Evolutionary conservation across 768 basidiomycete species (phyloP).

Genomic region (Epithele typhae): DNA sequence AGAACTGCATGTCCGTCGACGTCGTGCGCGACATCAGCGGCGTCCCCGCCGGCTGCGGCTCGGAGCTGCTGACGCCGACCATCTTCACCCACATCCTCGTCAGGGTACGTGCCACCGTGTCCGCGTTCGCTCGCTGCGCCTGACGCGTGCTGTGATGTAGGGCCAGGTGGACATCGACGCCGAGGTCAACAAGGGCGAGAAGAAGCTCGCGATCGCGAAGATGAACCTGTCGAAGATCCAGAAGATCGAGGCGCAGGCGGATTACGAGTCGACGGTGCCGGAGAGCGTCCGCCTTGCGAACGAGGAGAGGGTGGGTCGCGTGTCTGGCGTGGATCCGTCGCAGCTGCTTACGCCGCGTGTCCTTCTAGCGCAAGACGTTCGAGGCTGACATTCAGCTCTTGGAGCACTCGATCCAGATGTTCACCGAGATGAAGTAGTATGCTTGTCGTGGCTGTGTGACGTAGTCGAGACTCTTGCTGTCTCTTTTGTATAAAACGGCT

Average conservation of each 20-base stretch:
- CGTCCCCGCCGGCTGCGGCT: constrained; percentile 88
- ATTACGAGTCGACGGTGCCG: constrained; percentile 80
- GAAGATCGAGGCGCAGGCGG: constrained; percentile 67
- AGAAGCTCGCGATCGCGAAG: constrained; percentile 75
- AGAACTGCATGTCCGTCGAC: constrained; percentile 76
- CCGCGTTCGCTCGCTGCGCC: not conserved
- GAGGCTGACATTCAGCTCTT: constrained; percentile 78
- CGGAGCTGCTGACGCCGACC: constrained; percentile 70
- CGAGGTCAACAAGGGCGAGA: constrained; percentile 86
- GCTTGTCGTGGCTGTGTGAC: too few species aligned
- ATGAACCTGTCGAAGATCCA: constrained; percentile 71
- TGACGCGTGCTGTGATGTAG: constrained; percentile 37
- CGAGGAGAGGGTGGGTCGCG: constrained; percentile 73
- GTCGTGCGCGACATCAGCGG: constrained; percentile 60
- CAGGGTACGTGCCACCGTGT: constrained; percentile 58
- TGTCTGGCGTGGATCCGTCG: too few species aligned
- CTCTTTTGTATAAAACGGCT: too few species aligned
- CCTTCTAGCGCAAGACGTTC: constrained; percentile 59
- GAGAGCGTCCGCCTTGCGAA: constrained; percentile 69
- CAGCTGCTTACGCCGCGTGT: too few species aligned
- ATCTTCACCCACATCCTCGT: constrained; percentile 82
- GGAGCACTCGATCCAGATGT: constrained; percentile 70
- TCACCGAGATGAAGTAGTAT: constrained; percentile 56
- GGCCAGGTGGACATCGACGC: constrained; percentile 86
- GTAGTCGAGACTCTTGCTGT: too few species aligned